Percentiles rank a stretch among this genome's conserved stretches.
Conservation (phyloP, 1,139 yeast species). For the Hansenula lynferdii region DNA sequence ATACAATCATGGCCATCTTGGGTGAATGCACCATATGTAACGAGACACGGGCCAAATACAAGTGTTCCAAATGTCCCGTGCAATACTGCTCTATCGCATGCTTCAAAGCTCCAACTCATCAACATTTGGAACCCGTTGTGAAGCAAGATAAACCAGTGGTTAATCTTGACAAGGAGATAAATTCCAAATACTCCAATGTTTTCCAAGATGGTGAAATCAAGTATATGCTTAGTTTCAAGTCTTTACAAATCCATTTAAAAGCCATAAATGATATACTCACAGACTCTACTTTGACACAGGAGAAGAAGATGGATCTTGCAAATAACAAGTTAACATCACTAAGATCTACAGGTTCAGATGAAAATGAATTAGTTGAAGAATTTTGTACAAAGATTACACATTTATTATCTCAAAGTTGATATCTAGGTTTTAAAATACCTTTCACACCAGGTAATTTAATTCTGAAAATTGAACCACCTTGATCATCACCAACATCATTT, state of each 20-base stretch:
- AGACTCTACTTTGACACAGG: conserved; percentile 35
- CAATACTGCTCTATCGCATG: conserved; percentile 53
- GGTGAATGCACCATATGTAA: conserved; percentile 44
- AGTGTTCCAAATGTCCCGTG: conserved; percentile 53
- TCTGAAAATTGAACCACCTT: conserved; percentile 51
- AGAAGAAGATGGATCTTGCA: conserved; percentile 42
- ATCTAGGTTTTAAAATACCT: conserved; percentile 21
- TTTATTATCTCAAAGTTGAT: conserved; percentile 2
- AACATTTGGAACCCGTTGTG: conserved; percentile 21
- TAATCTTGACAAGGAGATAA: too few relatives aligned
- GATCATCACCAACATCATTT: conserved; percentile 41
- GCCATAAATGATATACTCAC: conserved; percentile 36
- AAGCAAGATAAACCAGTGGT: too few relatives aligned
- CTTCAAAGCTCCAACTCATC: conserved; percentile 44
- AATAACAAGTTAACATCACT: conserved; percentile 45
- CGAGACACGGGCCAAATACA: conserved; percentile 42
- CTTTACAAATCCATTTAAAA: conserved; percentile 40
- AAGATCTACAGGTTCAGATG: conserved; percentile 47
- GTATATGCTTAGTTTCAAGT: conserved; percentile 36
- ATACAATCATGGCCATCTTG: conserved; percentile 2
- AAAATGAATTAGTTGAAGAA: conserved; percentile 51
- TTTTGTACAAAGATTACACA: conserved; percentile 28
- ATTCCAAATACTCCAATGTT: conserved; percentile 21
- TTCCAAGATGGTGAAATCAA: conserved; percentile 33
- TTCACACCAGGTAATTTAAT: conserved; percentile 27